A percentile compares a stretch with the other conserved stretches of the same genome.
Evolutionary conservation across 2,329 filamentous ascomycete species (phyloP).

Genomic region (Aspergillus latus): DNA sequence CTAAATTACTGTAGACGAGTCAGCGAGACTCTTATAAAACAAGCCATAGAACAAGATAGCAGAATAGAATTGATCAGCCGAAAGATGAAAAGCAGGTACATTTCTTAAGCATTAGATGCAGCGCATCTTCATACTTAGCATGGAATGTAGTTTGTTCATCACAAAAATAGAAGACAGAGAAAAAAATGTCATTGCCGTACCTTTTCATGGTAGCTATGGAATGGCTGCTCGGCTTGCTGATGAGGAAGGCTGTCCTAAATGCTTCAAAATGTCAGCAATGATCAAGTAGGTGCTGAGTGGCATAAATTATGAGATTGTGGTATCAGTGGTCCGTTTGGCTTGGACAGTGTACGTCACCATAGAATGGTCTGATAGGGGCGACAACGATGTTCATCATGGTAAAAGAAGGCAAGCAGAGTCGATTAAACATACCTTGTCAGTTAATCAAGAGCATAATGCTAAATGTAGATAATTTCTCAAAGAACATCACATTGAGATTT

Average conservation of each 20-base stretch:
- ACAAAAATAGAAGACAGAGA: constrained; percentile 34
- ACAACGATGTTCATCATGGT: constrained; percentile 60
- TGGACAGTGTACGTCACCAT: constrained; percentile 62
- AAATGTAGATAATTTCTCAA: not conserved
- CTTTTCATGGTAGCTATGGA: not conserved
- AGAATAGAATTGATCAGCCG: constrained; percentile 51
- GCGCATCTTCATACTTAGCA: constrained; percentile 61
- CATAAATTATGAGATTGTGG: constrained; percentile 1
- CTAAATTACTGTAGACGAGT: constrained; percentile 26
- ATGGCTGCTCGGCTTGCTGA: not conserved
- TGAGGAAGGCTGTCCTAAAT: not conserved
- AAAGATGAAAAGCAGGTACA: constrained; percentile 67
- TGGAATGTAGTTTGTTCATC: constrained; percentile 60
- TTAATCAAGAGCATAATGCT: constrained; percentile 13
- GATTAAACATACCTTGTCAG: constrained; percentile 29
- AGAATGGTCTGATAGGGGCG: constrained; percentile 61
- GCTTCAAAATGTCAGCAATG: constrained; percentile 30
- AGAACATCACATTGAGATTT: constrained; percentile 13
- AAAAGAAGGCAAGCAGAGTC: constrained; percentile 16
- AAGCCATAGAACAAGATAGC: constrained; percentile 23
- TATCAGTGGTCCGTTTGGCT: constrained; percentile 62
- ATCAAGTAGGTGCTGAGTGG: constrained; percentile 12
- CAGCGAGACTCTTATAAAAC: constrained; percentile 27
- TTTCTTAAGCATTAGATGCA: constrained; percentile 54
- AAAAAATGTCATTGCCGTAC: constrained; percentile 26